These are phyloP conservation scores for Penicillium olsonii DNA, from an alignment of 2,329 filamentous ascomycete species.

Conservation along the genomic window DNA sequence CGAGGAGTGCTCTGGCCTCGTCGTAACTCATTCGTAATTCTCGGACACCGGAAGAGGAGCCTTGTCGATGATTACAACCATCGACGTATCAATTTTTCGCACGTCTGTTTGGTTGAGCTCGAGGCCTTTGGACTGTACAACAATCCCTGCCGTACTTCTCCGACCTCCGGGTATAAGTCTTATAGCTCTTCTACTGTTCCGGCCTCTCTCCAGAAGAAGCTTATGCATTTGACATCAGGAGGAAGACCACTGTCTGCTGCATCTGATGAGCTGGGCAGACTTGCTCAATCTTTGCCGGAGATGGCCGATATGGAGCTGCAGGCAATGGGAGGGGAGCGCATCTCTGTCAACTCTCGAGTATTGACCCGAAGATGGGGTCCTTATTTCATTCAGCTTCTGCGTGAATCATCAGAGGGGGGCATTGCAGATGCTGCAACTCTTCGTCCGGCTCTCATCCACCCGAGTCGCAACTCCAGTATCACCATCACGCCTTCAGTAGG, in stretches of 20 bases:
- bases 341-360: constrained; percentile 90
- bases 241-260: constrained; percentile 74
- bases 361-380: constrained; percentile 88
- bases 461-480: constrained; percentile 75
- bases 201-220: constrained; percentile 53
- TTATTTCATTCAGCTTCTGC: constrained; percentile 89
- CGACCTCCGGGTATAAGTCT: constrained; percentile 81
- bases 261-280: constrained; percentile 81
- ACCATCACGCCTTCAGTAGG: constrained; percentile 71
- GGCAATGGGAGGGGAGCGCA: constrained; percentile 84
- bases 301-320: constrained; percentile 96
- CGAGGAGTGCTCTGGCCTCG: constrained; percentile 90
- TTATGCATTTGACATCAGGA: constrained; percentile 62
- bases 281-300: constrained; percentile 77
- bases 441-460: constrained; percentile 60
- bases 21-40: constrained; percentile 90
- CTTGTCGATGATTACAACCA: constrained; percentile 98
- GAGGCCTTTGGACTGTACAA: constrained; percentile 98
- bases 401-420: constrained; percentile 74
- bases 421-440: constrained; percentile 72
- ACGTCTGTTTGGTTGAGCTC: constrained; percentile 94
- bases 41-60: constrained; percentile 90
- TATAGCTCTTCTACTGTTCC: constrained; percentile 71
- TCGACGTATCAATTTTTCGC: constrained; percentile 93
- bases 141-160: constrained; percentile 77